These are phyloP conservation scores for Xylaria intraflava DNA, from an alignment of 495 filamentous ascomycete genomes.

Conservation along the genomic window DNA sequence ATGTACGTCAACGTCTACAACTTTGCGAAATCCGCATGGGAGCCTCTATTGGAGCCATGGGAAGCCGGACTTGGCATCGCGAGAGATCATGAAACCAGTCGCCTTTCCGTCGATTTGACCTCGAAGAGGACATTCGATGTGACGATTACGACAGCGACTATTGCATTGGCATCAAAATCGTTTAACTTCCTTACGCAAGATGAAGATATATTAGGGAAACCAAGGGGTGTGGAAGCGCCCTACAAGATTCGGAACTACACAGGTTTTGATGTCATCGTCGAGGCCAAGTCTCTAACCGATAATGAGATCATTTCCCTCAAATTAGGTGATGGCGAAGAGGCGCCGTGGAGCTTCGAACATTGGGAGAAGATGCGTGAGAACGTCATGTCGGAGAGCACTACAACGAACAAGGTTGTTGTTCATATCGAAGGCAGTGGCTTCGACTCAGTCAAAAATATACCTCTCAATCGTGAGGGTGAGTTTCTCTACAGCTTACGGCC, in stretches of 20 bases:
- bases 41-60: conserved; percentile 95
- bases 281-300: conserved; percentile 62
- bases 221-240: conserved; percentile 82
- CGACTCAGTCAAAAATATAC: conserved; percentile 79
- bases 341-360: conserved; percentile 93
- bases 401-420: conserved; percentile 68
- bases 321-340: conserved; percentile 81
- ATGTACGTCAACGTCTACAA: conserved; percentile 96
- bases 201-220: conserved; percentile 91
- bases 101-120: conserved; percentile 73
- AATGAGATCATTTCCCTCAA: conserved; percentile 60
- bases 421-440: conserved; percentile 90
- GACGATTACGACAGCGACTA: conserved; percentile 87
- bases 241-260: conserved; percentile 94
- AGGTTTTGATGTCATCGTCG: conserved; percentile 79
- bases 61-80: conserved; percentile 85
- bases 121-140: conserved; percentile 87
- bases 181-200: conserved; percentile 82
- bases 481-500: conserved; percentile 78
- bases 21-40: conserved; percentile 98
- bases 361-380: conserved; percentile 90
- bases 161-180: conserved; percentile 87
- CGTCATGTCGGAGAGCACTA: conserved; percentile 68
- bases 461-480: conserved; percentile 90
- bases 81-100: conserved; percentile 65